These are phyloP conservation scores for Aureobasidium mangrovei DNA, from an alignment of 2,329 filamentous ascomycete genomes.

Conservation along the genomic window DNA sequence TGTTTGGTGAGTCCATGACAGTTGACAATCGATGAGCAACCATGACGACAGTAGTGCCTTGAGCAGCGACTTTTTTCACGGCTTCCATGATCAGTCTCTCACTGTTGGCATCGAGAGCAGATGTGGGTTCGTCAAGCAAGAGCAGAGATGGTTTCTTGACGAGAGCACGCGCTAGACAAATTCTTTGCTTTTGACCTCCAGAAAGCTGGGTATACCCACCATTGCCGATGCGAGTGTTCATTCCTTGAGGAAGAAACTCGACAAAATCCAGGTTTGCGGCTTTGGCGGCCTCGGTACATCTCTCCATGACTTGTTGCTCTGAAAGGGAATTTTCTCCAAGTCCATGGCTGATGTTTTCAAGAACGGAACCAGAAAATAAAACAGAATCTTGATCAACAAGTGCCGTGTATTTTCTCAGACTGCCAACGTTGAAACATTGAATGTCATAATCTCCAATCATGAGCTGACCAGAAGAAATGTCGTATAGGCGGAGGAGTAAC, in stretches of 20 bases:
- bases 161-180: conserved; percentile 40
- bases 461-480: conserved; percentile 33
- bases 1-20: conserved; percentile 69
- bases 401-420: conserved; percentile 34
- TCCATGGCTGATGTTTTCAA: conserved; percentile 38
- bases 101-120: conserved; percentile 36
- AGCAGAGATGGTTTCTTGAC: conserved; percentile 37
- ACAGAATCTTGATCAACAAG: conserved; percentile 39
- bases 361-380: conserved; percentile 37
- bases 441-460: conserved; percentile 34
- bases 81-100: conserved; percentile 37
- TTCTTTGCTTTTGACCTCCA: conserved; percentile 39
- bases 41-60: conserved; percentile 54
- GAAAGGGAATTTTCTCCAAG: conserved; percentile 19
- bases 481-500: conserved; percentile 35
- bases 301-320: conserved; percentile 20
- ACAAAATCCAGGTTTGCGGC: conserved; percentile 37
- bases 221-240: conserved; percentile 36
- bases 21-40: conserved; percentile 72
- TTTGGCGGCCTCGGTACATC: conserved; percentile 28
- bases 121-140: conserved; percentile 40
- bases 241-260: conserved; percentile 35
- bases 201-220: conserved; percentile 32
- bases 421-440: conserved; percentile 27
- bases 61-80: conserved; percentile 32